Evolutionary conservation across 139 green algal genomes (phyloP).

Genomic region (Raphidocelis subcapitata): DNA sequence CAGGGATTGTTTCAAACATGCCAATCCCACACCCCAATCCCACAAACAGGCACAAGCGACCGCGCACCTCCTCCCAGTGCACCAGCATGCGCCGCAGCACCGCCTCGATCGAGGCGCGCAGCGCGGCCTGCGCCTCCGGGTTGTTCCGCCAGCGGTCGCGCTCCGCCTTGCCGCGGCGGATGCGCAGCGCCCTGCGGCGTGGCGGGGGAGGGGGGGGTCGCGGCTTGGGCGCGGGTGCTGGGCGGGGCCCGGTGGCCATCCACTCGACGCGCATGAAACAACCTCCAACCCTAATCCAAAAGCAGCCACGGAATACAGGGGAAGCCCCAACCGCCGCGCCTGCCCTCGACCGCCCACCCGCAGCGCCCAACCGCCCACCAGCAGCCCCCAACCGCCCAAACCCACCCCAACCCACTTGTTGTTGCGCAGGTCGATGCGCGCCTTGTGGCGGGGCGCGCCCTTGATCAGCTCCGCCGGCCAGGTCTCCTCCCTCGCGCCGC

Average conservation of each 20-base stretch:
- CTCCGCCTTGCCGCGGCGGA: slow-evolving; percentile 5
- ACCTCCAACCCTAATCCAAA: no score
- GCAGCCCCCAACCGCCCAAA: not conserved
- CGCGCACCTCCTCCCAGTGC: slow-evolving; percentile 43
- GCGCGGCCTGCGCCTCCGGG: slow-evolving; percentile 36
- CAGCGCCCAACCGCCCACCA: no score
- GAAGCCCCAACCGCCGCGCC: no score
- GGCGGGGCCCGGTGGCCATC: no score
- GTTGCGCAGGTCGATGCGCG: slow-evolving; percentile 10
- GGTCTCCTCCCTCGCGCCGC: no score
- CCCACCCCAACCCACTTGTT: slow-evolving; percentile 7
- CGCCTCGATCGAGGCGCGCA: slow-evolving; percentile 42
- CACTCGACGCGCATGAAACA: no score
- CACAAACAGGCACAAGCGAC: no score
- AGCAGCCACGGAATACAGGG: no score
- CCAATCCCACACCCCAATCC: no score
- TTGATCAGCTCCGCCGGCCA: slow-evolving; percentile 14
- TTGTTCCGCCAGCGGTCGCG: slow-evolving; percentile 43
- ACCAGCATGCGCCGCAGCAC: slow-evolving; percentile 68
- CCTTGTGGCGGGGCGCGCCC: not conserved
- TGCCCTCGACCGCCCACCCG: no score
- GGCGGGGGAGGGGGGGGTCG: not conserved
- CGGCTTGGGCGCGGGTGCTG: not conserved
- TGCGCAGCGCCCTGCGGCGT: slow-evolving; percentile 6
- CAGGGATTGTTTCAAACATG: no score